Conservation (phyloP, 441 rosid genomes). For the Flueggea neowawraea region DNA sequence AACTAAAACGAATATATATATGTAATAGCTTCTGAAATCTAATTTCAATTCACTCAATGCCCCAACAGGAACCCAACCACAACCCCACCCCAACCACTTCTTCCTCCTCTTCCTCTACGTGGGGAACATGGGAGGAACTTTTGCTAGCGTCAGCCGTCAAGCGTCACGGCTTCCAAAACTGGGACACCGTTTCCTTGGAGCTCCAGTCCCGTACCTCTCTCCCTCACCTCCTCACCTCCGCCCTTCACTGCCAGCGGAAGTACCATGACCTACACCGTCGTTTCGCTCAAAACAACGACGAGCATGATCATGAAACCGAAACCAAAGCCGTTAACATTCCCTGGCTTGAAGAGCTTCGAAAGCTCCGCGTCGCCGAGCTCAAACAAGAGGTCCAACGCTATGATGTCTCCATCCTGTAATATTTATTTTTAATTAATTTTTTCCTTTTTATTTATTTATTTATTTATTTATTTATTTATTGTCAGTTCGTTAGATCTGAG, state of each 20-base stretch:
- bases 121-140: conserved; percentile 46
- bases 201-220: conserved; percentile 27
- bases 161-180: conserved; percentile 37
- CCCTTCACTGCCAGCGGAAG: conserved; percentile 32
- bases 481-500: background rate
- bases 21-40: no score
- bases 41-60: no score
- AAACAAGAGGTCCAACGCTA: conserved; percentile 38
- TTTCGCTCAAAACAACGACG: conserved; percentile 15
- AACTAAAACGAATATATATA: no score
- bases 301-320: conserved; percentile 6
- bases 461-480: background rate
- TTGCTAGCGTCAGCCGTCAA: conserved; percentile 45
- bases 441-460: no score
- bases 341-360: conserved; percentile 42
- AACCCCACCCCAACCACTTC: no score
- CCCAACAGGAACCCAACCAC: no score
- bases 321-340: conserved; percentile 37
- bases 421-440: background rate
- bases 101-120: background rate
- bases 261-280: conserved; percentile 37
- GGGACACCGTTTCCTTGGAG: conserved; percentile 42
- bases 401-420: conserved; percentile 46
- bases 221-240: conserved; percentile 20
- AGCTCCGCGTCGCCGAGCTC: conserved; percentile 49